Percentiles rank a stretch among this genome's conserved stretches.
phyloP scores from a whole-genome alignment of 306 rosid genomes.

The Vicia villosa region DNA sequence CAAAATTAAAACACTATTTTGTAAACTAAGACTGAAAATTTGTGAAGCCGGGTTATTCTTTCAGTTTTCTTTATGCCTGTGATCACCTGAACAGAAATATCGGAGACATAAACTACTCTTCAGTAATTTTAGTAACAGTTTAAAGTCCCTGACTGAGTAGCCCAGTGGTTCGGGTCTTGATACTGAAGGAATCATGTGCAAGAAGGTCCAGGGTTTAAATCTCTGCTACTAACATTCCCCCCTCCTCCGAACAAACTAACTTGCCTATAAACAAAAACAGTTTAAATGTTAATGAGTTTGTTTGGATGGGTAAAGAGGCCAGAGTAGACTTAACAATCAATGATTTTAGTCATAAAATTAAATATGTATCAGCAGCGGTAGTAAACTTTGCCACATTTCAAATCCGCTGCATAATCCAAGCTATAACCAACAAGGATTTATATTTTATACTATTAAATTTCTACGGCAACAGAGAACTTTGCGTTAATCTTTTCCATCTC shows the following conservation, averaged over 20 bases:
- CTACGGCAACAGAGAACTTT: constrained; percentile 87
- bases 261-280: not conserved
- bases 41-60: not conserved
- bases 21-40: constrained; percentile 1
- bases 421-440: constrained; percentile 13
- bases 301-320: not conserved
- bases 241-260: no score
- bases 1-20: not conserved
- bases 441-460: constrained; percentile 25
- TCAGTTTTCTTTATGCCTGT: not conserved
- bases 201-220: no score
- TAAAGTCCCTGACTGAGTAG: no score
- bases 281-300: not conserved
- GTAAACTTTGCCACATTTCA: constrained; percentile 12
- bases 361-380: not conserved
- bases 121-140: constrained; percentile 17
- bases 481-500: constrained; percentile 96
- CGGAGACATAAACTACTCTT: constrained; percentile 5
- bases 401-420: constrained; percentile 2
- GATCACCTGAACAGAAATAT: constrained; percentile 19
- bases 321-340: not conserved
- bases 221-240: no score
- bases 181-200: no score
- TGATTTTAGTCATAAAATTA: constrained; percentile 20
- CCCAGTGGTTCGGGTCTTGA: no score